These are phyloP conservation scores for Moniliophthora roreri DNA, from an alignment of 1,284 basidiomycete species.

Conservation along the genomic window DNA sequence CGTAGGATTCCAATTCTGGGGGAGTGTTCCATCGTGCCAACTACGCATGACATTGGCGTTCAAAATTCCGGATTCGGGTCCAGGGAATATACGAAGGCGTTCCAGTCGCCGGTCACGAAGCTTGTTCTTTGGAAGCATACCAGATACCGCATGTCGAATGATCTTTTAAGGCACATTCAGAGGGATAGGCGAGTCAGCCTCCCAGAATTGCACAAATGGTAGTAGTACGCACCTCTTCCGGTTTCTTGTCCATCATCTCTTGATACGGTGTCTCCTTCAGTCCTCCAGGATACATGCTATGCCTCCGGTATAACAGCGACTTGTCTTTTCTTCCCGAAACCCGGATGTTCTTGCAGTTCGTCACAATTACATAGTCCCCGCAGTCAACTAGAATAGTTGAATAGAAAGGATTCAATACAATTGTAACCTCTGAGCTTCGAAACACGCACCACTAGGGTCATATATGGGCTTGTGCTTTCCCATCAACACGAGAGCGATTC, in stretches of 20 bases:
- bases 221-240: constrained; percentile 80
- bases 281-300: constrained; percentile 93
- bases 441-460: constrained; percentile 77
- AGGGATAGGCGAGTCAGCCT: constrained; percentile 2
- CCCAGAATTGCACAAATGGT: constrained; percentile 1
- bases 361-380: constrained; percentile 97
- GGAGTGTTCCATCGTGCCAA: constrained; percentile 75
- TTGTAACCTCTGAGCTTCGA: background rate
- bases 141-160: constrained; percentile 91
- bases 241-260: constrained; percentile 81
- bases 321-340: constrained; percentile 90
- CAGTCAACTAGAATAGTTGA: constrained; percentile 88
- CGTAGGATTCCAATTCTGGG: constrained; percentile 46
- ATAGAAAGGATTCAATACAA: background rate
- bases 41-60: constrained; percentile 68
- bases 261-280: constrained; percentile 88
- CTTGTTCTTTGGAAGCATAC: constrained; percentile 97
- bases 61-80: constrained; percentile 67
- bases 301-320: constrained; percentile 87
- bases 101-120: constrained; percentile 84
- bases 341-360: constrained; percentile 82
- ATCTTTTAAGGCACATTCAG: constrained; percentile 55
- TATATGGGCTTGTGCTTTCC: constrained; percentile 99
- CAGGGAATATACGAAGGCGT: constrained; percentile 84
- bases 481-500: constrained; percentile 95